Evolutionary conservation across 345 rosid genomes (phyloP).

Genomic region (Diplotaxis tenuifolia): DNA sequence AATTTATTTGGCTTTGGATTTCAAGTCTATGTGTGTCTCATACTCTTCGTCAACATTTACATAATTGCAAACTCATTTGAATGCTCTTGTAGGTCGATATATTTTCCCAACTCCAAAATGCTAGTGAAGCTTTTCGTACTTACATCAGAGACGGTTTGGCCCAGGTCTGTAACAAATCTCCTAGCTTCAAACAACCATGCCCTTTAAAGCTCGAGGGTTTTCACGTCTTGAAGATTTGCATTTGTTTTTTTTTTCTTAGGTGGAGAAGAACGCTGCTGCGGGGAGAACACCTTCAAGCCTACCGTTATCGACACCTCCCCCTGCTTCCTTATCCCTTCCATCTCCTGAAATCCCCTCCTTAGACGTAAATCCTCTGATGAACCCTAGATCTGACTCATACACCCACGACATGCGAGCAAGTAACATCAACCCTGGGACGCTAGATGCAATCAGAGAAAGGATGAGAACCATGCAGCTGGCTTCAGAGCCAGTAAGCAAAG

Average conservation of each 20-base stretch:
- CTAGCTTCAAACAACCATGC: neutral
- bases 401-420: conserved; percentile 48
- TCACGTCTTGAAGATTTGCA: neutral
- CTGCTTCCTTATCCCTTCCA: conserved; percentile 57
- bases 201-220: neutral
- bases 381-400: conserved; percentile 57
- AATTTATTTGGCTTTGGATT: conserved; percentile 5
- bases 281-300: conserved; percentile 95
- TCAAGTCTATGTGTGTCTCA: neutral
- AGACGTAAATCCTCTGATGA: conserved; percentile 54
- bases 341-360: conserved; percentile 82
- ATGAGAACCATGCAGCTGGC: conserved; percentile 98
- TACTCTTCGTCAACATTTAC: neutral
- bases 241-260: conserved; percentile 39
- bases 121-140: conserved; percentile 98
- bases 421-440: conserved; percentile 53
- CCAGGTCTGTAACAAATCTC: conserved; percentile 57
- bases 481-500: conserved; percentile 56
- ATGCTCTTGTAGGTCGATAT: conserved; percentile 77
- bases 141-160: conserved; percentile 98
- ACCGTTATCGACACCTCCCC: conserved; percentile 93
- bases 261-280: conserved; percentile 97
- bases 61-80: neutral
- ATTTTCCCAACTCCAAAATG: conserved; percentile 96
- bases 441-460: conserved; percentile 96